These are phyloP conservation scores for Spongospora subterranea DNA, from an alignment of 208 protist genomes.

Conservation along the genomic window DNA sequence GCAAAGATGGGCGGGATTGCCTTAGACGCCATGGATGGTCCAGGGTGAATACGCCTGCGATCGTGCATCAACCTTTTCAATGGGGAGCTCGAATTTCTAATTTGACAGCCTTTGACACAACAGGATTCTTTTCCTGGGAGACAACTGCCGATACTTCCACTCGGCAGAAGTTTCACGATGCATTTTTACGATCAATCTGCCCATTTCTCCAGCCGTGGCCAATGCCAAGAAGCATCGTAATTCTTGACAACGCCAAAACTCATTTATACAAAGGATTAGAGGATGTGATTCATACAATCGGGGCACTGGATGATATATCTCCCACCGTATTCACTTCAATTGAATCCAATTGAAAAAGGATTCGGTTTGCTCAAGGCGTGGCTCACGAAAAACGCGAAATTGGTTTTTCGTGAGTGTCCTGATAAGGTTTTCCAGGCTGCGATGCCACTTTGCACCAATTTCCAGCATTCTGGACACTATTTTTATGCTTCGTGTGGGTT, in stretches of 20 bases:
- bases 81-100: background rate
- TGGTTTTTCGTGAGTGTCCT: background rate
- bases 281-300: background rate
- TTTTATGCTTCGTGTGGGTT: background rate
- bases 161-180: background rate
- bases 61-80: background rate
- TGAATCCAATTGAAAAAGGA: background rate
- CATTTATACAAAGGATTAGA: background rate
- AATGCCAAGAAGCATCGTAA: background rate
- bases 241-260: background rate
- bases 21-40: background rate
- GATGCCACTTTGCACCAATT: background rate
- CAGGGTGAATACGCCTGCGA: background rate
- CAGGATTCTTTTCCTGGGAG: background rate
- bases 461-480: background rate
- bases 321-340: background rate
- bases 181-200: no score
- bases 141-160: background rate
- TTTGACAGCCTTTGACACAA: background rate
- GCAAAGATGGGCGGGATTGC: background rate
- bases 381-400: background rate
- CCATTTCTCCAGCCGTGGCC: background rate
- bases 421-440: background rate
- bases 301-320: background rate
- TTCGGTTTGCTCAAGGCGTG: background rate